These are phyloP conservation scores for Astrocystis sublimbata DNA, from an alignment of 495 filamentous ascomycete species.

Conservation along the genomic window DNA sequence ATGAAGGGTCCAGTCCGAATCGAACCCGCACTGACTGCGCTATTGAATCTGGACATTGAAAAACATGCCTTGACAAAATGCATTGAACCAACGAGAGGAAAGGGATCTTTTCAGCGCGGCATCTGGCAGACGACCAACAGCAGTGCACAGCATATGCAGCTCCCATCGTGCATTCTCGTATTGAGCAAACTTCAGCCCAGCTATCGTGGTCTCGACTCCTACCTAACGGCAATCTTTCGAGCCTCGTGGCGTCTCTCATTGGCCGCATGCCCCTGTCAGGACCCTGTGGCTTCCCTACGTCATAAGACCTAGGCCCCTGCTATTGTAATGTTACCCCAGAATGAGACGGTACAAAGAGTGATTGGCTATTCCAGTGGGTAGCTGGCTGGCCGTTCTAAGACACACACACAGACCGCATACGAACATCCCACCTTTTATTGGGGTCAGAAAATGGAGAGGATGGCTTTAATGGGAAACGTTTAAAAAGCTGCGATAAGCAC, in stretches of 20 bases:
- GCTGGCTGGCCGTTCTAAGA: background rate
- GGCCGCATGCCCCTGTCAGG: background rate
- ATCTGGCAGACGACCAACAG: conserved; percentile 11
- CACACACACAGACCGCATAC: too few species aligned
- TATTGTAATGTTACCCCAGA: background rate
- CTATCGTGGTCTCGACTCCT: background rate
- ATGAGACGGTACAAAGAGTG: background rate
- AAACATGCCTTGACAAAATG: background rate
- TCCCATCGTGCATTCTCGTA: conserved; percentile 15
- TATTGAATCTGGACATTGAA: background rate
- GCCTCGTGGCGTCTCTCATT: background rate
- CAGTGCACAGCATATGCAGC: conserved; percentile 6
- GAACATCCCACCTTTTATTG: background rate
- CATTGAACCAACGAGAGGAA: too few species aligned
- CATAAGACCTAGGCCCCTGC: background rate
- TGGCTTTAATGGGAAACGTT: background rate
- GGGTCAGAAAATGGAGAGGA: background rate
- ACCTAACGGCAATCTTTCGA: background rate
- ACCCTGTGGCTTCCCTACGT: conserved; percentile 13
- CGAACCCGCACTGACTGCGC: too few species aligned
- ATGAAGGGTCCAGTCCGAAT: conserved; percentile 2
- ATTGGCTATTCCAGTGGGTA: background rate
- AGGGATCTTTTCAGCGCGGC: background rate
- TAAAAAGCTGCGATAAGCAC: background rate
- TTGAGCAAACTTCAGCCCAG: background rate